A percentile compares a stretch with the other conserved stretches of the same genome.
Conservation (phyloP, 1,139 yeast genomes). For the Hansenula anomala region DNA sequence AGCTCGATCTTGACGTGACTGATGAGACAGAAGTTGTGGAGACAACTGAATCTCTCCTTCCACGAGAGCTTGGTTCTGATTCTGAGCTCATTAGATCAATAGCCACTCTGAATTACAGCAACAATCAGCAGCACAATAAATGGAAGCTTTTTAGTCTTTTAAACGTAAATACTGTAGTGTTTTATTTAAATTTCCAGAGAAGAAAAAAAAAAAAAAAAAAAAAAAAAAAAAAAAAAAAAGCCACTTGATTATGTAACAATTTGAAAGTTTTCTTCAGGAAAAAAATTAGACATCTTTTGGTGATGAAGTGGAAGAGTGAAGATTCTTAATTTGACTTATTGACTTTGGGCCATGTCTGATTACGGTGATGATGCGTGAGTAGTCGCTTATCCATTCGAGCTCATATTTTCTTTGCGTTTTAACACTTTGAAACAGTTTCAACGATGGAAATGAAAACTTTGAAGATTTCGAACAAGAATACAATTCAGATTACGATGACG, state of each 20-base stretch:
- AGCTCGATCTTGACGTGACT: constrained; percentile 21
- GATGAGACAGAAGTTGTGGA: constrained; percentile 4
- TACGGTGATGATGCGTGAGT: constrained; percentile 43
- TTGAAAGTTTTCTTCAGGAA: not conserved
- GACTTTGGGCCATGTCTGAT: constrained; percentile 35
- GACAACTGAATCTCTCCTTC: not conserved
- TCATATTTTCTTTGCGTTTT: too few species aligned
- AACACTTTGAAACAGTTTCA: constrained; percentile 36
- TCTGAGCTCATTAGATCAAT: not conserved
- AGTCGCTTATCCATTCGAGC: not conserved
- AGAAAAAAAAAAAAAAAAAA: too few species aligned
- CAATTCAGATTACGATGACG: constrained; percentile 61
- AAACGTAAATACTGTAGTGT: too few species aligned
- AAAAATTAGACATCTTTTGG: too few species aligned
- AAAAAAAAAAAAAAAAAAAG: too few species aligned
- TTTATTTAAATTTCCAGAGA: not conserved
- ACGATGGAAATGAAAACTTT: constrained; percentile 74
- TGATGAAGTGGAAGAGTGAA: too few species aligned
- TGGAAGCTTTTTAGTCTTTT: too few species aligned
- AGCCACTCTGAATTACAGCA: too few species aligned
- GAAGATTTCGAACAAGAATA: constrained; percentile 82
- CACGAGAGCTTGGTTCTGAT: not conserved
- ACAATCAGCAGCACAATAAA: too few species aligned
- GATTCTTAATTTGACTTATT: too few species aligned
- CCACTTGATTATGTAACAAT: not conserved